Evolutionary conservation across 2,329 filamentous ascomycete genomes (phyloP), one percentile per base, ranked within the genome.

Genomic region (Penicillium sp.): DNA sequence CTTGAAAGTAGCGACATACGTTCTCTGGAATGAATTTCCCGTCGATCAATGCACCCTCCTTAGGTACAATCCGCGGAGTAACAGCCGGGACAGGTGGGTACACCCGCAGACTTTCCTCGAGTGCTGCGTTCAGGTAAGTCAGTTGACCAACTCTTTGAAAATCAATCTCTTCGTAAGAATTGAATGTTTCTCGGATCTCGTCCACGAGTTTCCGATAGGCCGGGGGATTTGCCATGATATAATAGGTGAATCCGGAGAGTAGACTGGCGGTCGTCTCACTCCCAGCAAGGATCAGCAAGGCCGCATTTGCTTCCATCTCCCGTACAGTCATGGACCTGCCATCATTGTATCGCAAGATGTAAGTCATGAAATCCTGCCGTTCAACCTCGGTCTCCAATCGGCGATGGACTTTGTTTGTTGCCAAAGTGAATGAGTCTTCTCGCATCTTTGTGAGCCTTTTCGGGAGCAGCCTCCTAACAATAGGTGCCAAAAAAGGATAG

Each of bases 191-290:
- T 16, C 66, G 55, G 26, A 69, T 55, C 37, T 69, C 67, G 0
- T 58, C 14, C 1, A 57, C 29, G 5, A 67, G 35, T 32, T 50
- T 63, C 10, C 46, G 34, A 31, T 59, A 56, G 2, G 26, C 50
- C 0, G 24, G 16, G 0, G 65, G 61, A 26, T 74, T 68, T 26
- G 58, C 65, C 7, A 76, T 58, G 0, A 78, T 64, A 43, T 63
- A 63, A 14, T 68, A 79, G 0, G 71, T 74, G 9, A 73, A 47
- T 5, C 75, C 77, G 8, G 68, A 70, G 1, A 79, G 62, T 8
- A 74, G 49, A 0, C 72, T 77, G 0, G 78, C 77, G 0, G 76
- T 76, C 0, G 78, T 79, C 53, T 81, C 78, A 20, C 73, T 75
- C 2, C 77, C 78, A 2, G 76, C 78, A 7, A 75, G 50, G 61